Evolutionary conservation across 441 rosid genomes (phyloP).

Genomic region (Populus hybrid): DNA sequence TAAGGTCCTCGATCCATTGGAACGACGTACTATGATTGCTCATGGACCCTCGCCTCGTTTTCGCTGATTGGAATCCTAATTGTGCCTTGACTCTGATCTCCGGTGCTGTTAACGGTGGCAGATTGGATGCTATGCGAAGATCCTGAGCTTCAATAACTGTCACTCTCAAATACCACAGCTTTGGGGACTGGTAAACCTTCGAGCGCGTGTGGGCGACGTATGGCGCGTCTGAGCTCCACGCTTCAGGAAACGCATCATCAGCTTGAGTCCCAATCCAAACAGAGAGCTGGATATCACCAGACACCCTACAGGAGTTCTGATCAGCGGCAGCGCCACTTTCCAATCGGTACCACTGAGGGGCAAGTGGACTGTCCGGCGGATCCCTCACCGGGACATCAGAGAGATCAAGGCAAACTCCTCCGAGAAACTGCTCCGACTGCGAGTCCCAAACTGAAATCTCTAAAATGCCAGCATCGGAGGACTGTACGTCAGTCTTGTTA

Average conservation of each 20-base stretch:
- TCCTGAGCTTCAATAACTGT: constrained; percentile 87
- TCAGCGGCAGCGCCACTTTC: constrained; percentile 46
- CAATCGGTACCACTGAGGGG: constrained; percentile 86
- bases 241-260: constrained; percentile 91
- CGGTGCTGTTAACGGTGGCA: constrained; percentile 82
- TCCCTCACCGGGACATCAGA: constrained; percentile 81
- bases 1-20: constrained; percentile 85
- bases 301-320: constrained; percentile 40
- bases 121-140: constrained; percentile 63
- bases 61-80: constrained; percentile 70
- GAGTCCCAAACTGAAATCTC: constrained; percentile 88
- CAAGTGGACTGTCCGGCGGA: constrained; percentile 86
- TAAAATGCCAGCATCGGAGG: constrained; percentile 46
- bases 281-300: constrained; percentile 86
- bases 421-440: constrained; percentile 65
- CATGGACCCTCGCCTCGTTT: constrained; percentile 76
- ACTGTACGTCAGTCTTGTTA: constrained; percentile 9
- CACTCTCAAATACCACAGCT: constrained; percentile 85
- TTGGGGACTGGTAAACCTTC: constrained; percentile 90
- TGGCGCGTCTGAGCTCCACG: constrained; percentile 84
- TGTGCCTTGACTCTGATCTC: constrained; percentile 79
- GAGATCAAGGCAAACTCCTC: constrained; percentile 83
- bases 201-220: constrained; percentile 82
- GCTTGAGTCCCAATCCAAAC: constrained; percentile 96
- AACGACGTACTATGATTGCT: constrained; percentile 58